Base-by-base conservation (phyloP, 208 protist species). In the Crithidia sp. region DNA sequence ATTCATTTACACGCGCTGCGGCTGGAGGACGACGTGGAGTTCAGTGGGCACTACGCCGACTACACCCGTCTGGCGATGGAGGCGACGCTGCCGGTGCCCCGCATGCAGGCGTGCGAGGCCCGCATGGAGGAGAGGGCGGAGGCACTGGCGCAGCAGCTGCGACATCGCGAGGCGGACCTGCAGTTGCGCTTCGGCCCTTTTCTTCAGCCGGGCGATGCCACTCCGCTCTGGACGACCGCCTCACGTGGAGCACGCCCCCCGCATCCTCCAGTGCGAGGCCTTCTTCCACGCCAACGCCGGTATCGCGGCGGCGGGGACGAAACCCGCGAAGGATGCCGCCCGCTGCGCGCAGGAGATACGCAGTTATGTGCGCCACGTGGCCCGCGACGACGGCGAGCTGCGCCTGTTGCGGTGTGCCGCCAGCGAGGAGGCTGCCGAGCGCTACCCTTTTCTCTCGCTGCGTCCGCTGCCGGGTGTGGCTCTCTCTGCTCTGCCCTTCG, bases 1-100 rank as follows among this genome's bases (percentile, higher is more conserved):
- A 70, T 87, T 36, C 84, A 81, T 55, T 53, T 93, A 4, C 62
- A 76, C 45, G 72, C 81, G 16, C 81, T 93, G 16, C 44, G 55
- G 12, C 65, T 89, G 13, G 72, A 75, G 10, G 81, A 77, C 0
- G 85, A 86, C 64, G 73, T 62, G 4, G 60, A 56, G 17, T 83
- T 86, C 72, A 36, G 47, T 10, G 61, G 76, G 36, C 13, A 72
- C 28, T 82, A 79, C 62, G 67, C 14, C 5, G 62, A 72, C 14
- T 64, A 79, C 67, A 74, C 45, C 28, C 62, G 47, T 2, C 40
- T 74, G 1, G 60, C 74, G n/a, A 57, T 14, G 28, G 67, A 68
- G 61, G 16, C 47, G 52, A 54, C 62, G 43, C 53, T 65, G 45
- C 10, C 52, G n/a, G 36, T 63, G 50, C 40, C 45, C 2, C 52